These are phyloP conservation scores for Olyra latifolia DNA, from an alignment of 176 grass and related monocot genomes.

Conservation along the genomic window DNA sequence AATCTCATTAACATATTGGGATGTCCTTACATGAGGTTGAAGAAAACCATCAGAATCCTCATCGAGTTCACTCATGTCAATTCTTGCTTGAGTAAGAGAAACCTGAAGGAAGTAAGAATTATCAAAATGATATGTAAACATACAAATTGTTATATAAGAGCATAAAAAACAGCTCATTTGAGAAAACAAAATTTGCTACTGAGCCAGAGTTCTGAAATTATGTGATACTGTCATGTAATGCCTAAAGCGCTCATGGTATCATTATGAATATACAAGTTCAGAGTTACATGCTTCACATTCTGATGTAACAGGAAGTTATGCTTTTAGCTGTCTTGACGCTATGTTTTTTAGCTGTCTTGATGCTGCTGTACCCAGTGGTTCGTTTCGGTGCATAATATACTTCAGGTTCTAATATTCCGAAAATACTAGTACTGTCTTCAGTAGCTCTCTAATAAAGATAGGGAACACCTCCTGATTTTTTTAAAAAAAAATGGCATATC, in stretches of 20 bases:
- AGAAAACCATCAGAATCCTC: constrained; percentile 99
- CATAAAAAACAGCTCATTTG: not conserved
- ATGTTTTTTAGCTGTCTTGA: not conserved
- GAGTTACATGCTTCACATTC: not conserved
- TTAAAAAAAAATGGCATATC: not conserved
- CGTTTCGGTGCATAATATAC: not conserved
- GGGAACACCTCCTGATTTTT: not conserved
- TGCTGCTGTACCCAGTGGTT: not conserved
- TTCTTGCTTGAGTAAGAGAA: constrained; percentile 99
- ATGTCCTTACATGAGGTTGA: constrained; percentile 83
- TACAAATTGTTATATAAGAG: not conserved
- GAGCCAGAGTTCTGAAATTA: not conserved
- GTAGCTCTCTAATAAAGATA: not conserved
- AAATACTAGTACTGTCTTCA: not conserved
- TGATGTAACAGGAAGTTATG: not conserved
- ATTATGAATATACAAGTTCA: too few relatives aligned
- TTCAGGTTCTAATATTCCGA: constrained; percentile 4
- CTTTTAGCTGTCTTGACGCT: not conserved
- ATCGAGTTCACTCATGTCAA: constrained; percentile 99
- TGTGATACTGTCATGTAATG: not conserved
- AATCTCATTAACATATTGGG: constrained; percentile 4
- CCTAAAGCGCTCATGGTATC: too few relatives aligned
- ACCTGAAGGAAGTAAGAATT: constrained; percentile 56
- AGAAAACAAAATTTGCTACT: not conserved
- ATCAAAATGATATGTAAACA: not conserved